Evolutionary conservation across 495 filamentous ascomycete species (phyloP).

Genomic region (Parachaetomium inaequale): DNA sequence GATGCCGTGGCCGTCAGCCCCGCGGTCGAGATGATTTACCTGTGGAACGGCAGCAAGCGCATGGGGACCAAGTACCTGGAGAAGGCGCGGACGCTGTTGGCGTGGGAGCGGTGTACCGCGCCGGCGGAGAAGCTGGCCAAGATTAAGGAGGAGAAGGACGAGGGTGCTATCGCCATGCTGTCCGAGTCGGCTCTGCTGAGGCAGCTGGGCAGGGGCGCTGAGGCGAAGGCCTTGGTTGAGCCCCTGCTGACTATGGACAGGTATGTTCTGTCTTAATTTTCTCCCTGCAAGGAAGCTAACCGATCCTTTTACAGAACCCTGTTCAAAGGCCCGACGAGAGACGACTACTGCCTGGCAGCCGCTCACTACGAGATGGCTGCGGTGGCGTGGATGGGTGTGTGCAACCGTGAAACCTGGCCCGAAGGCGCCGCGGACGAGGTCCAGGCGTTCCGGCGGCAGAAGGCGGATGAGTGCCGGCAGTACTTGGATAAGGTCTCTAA

Average conservation of each 20-base stretch:
- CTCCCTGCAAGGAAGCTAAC: neutral
- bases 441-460: conserved; percentile 48
- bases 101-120: conserved; percentile 57
- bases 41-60: conserved; percentile 82
- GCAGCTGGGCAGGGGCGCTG: conserved; percentile 54
- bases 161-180: conserved; percentile 65
- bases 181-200: conserved; percentile 65
- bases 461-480: conserved; percentile 62
- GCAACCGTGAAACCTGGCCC: conserved; percentile 29
- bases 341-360: conserved; percentile 76
- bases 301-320: conserved; percentile 35
- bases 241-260: conserved; percentile 61
- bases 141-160: conserved; percentile 67
- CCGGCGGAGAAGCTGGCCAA: conserved; percentile 57
- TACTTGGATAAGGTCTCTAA: conserved; percentile 73
- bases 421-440: conserved; percentile 22
- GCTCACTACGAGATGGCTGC: conserved; percentile 90
- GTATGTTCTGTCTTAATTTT: conserved; percentile 31
- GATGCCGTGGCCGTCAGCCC: conserved; percentile 85
- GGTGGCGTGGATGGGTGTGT: conserved; percentile 66
- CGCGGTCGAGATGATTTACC: conserved; percentile 89
- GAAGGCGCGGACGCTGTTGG: conserved; percentile 56
- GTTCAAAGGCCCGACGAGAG: conserved; percentile 71
- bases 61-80: conserved; percentile 66
- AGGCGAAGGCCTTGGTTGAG: conserved; percentile 62